Base-by-base conservation (phyloP, 129 eudicot genomes). In the Solidago caesia region DNA sequence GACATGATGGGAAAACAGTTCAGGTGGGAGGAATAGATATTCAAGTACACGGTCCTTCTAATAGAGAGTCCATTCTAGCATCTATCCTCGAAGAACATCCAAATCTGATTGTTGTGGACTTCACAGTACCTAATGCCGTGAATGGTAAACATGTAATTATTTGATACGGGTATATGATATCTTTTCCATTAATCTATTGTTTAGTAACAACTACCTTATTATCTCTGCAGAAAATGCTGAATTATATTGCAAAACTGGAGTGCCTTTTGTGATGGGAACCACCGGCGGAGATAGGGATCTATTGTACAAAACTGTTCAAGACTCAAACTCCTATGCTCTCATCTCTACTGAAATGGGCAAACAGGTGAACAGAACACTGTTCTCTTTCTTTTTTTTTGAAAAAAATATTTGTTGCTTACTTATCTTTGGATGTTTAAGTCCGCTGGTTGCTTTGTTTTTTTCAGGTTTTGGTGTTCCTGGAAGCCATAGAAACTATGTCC, bases 281-380 rank as follows among this genome's bases (percentile, higher is more conserved):
- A 92, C 98, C 29, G 98, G 98, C 60, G 98, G 98, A 79, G 95
- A 92, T 72, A 87, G 98, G 81, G 91, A 89, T 71, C 86, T 67
- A 44, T 83, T 89, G 67, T 85, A 86, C 76, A 89, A 84, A 71
- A 87, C 92, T 74, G 98, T 92, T 11, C 78, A 81, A 16, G 96
- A 89, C 15, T 80, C 95, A 2, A 88, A 86, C 44, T 83, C 82
- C 81, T 89, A 89, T 88, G 96, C 92, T 74, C 92, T 92, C 55
- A 92, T 92, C 74, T 92, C 98, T 44, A 95, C 98, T 39, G 96
- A 92, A 79, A 92, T 92, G 96, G 98, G 98, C 42, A 92, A 89
- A 79, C 98, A 92, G 96, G 98, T 92, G 70, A 75, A 57, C 4
- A 43, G 41, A n/a, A n/a, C n/a, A n/a, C n/a, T n/a, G n/a, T n/a